phyloP scores from a whole-genome alignment of 225 moss, liverwort and hornwort genomes.

The Marchantia polymorpha region DNA sequence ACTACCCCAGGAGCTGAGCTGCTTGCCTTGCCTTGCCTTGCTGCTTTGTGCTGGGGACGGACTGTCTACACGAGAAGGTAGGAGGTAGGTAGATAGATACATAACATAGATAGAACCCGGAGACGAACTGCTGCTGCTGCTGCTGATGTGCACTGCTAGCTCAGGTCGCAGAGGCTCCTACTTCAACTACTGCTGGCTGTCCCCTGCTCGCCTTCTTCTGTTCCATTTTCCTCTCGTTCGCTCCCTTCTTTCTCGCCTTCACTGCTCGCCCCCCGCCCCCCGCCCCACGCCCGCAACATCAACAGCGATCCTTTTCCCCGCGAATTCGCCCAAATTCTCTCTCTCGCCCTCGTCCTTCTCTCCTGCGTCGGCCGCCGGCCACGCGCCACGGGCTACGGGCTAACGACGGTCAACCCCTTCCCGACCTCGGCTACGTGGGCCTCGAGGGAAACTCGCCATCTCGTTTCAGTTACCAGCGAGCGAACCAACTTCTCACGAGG shows the following conservation, averaged over 20 bases:
- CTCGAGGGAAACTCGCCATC: not conserved
- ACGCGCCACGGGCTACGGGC: not conserved
- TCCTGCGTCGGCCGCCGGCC: not conserved
- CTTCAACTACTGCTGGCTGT: not conserved
- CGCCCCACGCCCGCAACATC: not conserved
- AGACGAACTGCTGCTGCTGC: not conserved
- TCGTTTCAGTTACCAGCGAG: not conserved
- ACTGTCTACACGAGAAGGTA: not conserved
- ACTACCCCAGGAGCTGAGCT: not conserved
- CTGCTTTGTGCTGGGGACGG: not conserved
- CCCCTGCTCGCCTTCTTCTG: not conserved
- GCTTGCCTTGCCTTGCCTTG: not conserved
- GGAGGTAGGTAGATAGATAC: not conserved
- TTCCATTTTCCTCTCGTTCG: not conserved
- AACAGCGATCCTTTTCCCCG: not conserved
- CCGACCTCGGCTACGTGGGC: not conserved
- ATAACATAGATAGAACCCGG: not conserved
- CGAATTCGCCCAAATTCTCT: not conserved
- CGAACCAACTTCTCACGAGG: not conserved
- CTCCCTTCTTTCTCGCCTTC: not conserved
- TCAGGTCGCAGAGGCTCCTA: not conserved
- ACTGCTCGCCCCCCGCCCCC: not conserved
- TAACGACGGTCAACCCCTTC: slow-evolving; percentile 4
- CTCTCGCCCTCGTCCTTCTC: not conserved
- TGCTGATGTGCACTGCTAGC: not conserved